Percentiles rank a stretch among this genome's conserved stretches.
Conservation (phyloP, 176 grass and related monocot species). For the Musa troglodytarum region DNA sequence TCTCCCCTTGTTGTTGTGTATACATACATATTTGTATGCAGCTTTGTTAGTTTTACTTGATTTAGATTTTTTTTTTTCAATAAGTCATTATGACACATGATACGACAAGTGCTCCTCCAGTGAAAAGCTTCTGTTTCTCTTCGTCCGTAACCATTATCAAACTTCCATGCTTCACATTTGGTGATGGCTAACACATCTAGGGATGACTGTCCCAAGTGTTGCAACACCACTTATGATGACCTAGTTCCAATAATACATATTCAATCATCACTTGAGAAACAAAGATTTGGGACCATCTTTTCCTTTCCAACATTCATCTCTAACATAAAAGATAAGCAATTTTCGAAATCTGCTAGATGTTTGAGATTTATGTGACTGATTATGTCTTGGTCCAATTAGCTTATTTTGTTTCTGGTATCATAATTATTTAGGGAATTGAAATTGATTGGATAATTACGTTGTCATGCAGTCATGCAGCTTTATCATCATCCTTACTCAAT, state of each 20-base stretch:
- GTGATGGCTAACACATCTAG: background rate
- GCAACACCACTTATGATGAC: background rate
- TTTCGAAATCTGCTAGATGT: too few species aligned
- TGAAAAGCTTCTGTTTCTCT: too few species aligned
- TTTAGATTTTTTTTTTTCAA: too few species aligned
- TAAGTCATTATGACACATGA: too few species aligned
- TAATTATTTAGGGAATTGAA: background rate
- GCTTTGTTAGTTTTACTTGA: too few species aligned
- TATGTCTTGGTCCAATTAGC: background rate
- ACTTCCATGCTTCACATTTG: background rate
- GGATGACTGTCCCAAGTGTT: background rate
- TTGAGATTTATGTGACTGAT: too few species aligned
- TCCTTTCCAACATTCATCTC: background rate
- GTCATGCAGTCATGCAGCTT: slow-evolving; percentile 69
- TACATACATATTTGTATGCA: too few species aligned
- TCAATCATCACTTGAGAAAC: too few species aligned
- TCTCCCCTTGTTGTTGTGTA: too few species aligned
- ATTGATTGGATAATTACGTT: background rate
- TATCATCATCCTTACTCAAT: slow-evolving; percentile 91
- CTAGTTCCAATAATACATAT: background rate
- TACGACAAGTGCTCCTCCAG: too few species aligned
- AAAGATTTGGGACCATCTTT: background rate
- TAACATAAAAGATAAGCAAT: background rate
- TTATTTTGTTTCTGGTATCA: background rate
- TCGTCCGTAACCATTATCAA: background rate